These are phyloP conservation scores for Scutellaria minor DNA, from an alignment of 257 asterid genomes.

Conservation along the genomic window DNA sequence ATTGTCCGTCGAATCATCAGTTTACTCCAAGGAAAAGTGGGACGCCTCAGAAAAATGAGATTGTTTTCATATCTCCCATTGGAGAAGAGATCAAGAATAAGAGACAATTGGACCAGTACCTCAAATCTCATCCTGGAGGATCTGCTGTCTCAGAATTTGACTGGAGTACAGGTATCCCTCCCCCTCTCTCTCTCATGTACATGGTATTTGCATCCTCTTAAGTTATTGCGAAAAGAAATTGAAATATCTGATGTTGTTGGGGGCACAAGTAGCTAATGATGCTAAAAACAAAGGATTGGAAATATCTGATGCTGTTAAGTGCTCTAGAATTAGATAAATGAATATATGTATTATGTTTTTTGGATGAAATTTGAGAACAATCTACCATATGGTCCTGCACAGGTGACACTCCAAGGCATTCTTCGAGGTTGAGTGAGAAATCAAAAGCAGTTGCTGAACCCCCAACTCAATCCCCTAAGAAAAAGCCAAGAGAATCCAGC, in stretches of 20 bases:
- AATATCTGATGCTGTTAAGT: too few species aligned
- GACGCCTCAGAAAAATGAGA: constrained; percentile 43
- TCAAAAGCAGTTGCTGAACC: constrained; percentile 47
- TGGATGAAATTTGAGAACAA: constrained; percentile 13
- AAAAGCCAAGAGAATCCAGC: constrained; percentile 49
- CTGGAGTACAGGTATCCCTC: constrained; percentile 54
- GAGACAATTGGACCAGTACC: constrained; percentile 66
- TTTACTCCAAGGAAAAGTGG: constrained; percentile 47
- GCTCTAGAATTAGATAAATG: not conserved
- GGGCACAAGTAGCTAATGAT: too few species aligned
- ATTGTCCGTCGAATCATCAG: constrained; percentile 36
- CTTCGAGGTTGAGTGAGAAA: constrained; percentile 61
- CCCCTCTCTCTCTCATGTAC: not conserved
- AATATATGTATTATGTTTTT: not conserved
- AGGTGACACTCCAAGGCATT: constrained; percentile 73
- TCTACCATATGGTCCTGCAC: constrained; percentile 23
- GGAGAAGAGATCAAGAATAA: constrained; percentile 72
- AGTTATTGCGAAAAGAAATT: too few species aligned
- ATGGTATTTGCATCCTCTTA: too few species aligned
- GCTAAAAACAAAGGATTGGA: too few species aligned
- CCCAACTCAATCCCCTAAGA: constrained; percentile 49
- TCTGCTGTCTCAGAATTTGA: constrained; percentile 58
- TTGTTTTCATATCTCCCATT: constrained; percentile 58
- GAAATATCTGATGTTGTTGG: too few species aligned
- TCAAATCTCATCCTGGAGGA: constrained; percentile 70